Base-by-base conservation (phyloP, 164 flowering plant genomes). In the Macadamia tetraphylla region DNA sequence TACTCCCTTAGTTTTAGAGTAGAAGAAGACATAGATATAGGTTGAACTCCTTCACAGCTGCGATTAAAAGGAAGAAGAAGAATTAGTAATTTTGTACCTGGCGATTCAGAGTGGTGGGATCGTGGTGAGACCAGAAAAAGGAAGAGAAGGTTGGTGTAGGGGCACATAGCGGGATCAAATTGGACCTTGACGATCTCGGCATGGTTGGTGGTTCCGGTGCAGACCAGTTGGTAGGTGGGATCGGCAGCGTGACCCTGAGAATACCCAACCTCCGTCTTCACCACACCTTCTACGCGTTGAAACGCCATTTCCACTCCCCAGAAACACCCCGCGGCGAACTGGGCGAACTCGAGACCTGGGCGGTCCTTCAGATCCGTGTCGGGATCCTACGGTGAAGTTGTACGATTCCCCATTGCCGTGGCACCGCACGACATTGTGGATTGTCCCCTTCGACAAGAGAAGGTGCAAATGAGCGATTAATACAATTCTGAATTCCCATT, bases 291-390 rank as follows among this genome's bases (percentile, higher is more conserved):
- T 3, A 91, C 74, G 10, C 98, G 74, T 84, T 94, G 97, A 72
- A 84, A 94, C 17, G 92, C 85, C 30, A 94, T 81, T 70, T 94
- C 98, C 42, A 87, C 94, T 6, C 98, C 87, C 98, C 97, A 94
- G 82, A 94, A 94, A 68, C 98, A 94, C 6, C 97, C 98, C 6
- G 97, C 94, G 31, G 83, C 97, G 76, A 94, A 94, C 65, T 94
- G 85, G 23, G 96, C 97, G 31, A 91, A 80, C 70, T 87, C 79
- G 60, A 78, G 81, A 29, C 78, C 83, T 31, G 90, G 88, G 1
- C 72, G 61, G 3, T 66, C 75, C 31, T 89, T 85, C 1, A n/a
- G 6, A 67, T 86, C 88, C 31, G 56, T 49, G 74, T 87, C 90
- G 62, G 80, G 87, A 1, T 72, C 79, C 51, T 70, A 67, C 0